A percentile compares a stretch with the other conserved stretches of the same genome.
Conservation (phyloP, 1,284 basidiomycete species). For the Anthracocystis panici-leucophaei region DNA sequence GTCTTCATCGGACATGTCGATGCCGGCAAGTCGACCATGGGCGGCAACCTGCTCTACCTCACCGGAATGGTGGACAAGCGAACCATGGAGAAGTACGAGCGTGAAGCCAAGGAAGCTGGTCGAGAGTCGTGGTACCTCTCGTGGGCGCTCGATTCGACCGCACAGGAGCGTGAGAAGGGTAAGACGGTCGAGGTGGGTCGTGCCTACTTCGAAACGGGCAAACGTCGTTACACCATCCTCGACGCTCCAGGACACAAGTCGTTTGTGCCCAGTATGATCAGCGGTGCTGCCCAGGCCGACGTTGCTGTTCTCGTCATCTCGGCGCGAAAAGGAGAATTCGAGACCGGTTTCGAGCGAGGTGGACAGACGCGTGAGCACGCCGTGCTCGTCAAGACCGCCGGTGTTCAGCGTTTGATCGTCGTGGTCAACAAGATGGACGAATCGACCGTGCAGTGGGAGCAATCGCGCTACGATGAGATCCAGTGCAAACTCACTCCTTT, state of each 20-base stretch:
- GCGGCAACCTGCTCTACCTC: conserved; percentile 67
- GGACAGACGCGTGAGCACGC: conserved; percentile 70
- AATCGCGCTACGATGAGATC: conserved; percentile 68
- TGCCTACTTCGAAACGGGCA: conserved; percentile 69
- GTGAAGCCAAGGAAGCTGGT: conserved; percentile 68
- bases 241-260: conserved; percentile 69
- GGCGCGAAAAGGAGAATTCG: conserved; percentile 68
- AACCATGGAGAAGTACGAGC: conserved; percentile 69
- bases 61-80: conserved; percentile 70
- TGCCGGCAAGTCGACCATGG: conserved; percentile 69
- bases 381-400: conserved; percentile 69
- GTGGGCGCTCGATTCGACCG: conserved; percentile 69
- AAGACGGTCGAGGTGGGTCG: conserved; percentile 69
- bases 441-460: conserved; percentile 65
- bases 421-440: conserved; percentile 70
- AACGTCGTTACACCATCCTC: conserved; percentile 68
- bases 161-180: conserved; percentile 68
- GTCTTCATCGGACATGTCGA: conserved; percentile 70
- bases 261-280: conserved; percentile 69
- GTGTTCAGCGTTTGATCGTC: conserved; percentile 68
- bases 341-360: conserved; percentile 68
- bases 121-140: conserved; percentile 69
- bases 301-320: conserved; percentile 68
- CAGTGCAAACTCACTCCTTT: conserved; percentile 66
- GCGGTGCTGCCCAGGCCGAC: conserved; percentile 68